Conservation (phyloP, 345 rosid species). For the Arabidopsis arenosa region DNA sequence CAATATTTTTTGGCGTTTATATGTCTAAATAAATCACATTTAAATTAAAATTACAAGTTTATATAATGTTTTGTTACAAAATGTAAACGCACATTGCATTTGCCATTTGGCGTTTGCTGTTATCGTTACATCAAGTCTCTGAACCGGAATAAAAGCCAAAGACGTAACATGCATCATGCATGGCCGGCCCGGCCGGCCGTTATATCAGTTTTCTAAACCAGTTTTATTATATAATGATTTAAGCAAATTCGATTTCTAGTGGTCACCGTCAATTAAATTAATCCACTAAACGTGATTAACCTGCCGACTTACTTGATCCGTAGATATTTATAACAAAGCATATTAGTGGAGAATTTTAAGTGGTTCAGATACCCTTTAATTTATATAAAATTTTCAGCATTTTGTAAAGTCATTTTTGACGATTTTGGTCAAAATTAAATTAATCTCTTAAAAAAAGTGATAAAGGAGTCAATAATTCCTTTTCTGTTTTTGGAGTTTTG, state of each 20-base stretch:
- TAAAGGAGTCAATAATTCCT: conserved; percentile 41
- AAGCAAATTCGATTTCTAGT: background rate
- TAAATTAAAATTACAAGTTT: background rate
- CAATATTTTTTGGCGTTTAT: background rate
- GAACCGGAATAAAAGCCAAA: conserved; percentile 6
- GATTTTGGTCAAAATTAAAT: conserved; percentile 15
- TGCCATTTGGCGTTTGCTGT: background rate
- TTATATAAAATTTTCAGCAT: conserved; percentile 24
- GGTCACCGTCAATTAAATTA: conserved; percentile 20
- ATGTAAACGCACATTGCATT: background rate
- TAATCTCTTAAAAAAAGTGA: background rate
- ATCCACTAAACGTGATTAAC: conserved; percentile 2
- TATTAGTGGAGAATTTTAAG: conserved; percentile 14
- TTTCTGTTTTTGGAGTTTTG: conserved; percentile 45
- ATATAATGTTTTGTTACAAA: too few relatives aligned
- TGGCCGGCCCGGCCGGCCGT: background rate
- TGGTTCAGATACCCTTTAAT: conserved; percentile 27
- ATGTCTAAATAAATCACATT: background rate
- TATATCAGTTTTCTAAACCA: background rate
- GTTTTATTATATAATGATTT: background rate
- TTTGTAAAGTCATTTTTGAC: conserved; percentile 38
- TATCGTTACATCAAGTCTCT: background rate
- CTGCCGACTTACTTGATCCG: conserved; percentile 42
- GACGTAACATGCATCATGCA: background rate
- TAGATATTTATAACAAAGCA: conserved; percentile 29